These are phyloP conservation scores for Suillus fuscotomentosus DNA, from an alignment of 768 basidiomycete species.

Conservation along the genomic window DNA sequence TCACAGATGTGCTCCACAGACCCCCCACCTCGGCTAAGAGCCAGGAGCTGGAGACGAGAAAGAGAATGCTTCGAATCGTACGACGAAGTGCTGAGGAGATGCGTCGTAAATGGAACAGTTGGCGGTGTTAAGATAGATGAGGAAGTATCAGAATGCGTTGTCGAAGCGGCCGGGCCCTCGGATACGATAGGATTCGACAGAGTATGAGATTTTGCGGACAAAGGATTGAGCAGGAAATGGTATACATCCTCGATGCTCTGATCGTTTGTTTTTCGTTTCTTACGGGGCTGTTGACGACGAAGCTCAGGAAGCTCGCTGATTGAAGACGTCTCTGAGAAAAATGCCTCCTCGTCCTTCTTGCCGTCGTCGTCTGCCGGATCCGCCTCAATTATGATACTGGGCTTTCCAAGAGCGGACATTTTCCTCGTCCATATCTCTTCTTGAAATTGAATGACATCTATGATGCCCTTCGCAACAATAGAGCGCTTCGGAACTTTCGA, in stretches of 20 bases:
- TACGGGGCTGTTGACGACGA: constrained; percentile 16
- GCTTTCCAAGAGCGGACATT: constrained; percentile 33
- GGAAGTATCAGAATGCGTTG: constrained; percentile 9
- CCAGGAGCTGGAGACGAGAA: constrained; percentile 67
- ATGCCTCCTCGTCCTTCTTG: constrained; percentile 25
- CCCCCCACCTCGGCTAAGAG: constrained; percentile 55
- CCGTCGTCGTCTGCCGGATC: constrained; percentile 29
- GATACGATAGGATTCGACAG: background rate
- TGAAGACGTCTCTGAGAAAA: background rate
- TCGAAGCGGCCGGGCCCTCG: background rate
- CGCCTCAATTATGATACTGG: constrained; percentile 37
- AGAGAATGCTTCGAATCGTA: constrained; percentile 32
- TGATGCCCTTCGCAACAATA: constrained; percentile 64
- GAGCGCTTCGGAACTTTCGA: constrained; percentile 63
- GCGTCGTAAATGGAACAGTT: constrained; percentile 52
- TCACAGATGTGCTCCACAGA: constrained; percentile 52
- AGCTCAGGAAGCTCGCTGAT: background rate
- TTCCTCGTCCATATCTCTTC: constrained; percentile 56
- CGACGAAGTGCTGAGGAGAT: constrained; percentile 30
- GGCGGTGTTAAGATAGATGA: constrained; percentile 34
- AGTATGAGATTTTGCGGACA: constrained; percentile 19
- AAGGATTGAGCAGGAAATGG: constrained; percentile 58
- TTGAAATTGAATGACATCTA: constrained; percentile 68
- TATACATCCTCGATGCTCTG: constrained; percentile 44
- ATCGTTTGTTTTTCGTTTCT: constrained; percentile 31